phyloP scores from a whole-genome alignment of 2,329 filamentous ascomycete species.

The Apiospora hydei region DNA sequence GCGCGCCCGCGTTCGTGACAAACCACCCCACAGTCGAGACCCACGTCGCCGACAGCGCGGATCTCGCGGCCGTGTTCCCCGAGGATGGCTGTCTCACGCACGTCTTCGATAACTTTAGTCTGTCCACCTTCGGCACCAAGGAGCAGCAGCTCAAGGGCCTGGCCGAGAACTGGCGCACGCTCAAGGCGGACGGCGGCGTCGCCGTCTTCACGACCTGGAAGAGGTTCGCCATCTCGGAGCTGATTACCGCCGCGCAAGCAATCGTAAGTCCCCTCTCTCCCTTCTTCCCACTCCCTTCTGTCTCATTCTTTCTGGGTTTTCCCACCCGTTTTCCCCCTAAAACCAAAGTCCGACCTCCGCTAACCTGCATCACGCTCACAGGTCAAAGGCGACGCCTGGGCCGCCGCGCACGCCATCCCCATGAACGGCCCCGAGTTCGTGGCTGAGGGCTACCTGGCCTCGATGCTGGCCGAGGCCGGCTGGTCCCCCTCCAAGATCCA shows the following conservation, averaged over 20 bases:
- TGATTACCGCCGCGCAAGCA: constrained; percentile 40
- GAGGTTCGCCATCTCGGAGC: constrained; percentile 35
- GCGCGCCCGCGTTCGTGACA: constrained; percentile 1
- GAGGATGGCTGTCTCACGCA: constrained; percentile 34
- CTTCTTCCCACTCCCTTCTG: not conserved
- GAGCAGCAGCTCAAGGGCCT: constrained; percentile 33
- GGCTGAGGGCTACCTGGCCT: constrained; percentile 35
- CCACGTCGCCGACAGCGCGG: constrained; percentile 32
- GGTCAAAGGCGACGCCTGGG: constrained; percentile 24
- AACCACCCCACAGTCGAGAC: constrained; percentile 23
- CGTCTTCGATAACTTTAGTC: constrained; percentile 41
- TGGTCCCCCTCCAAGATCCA: constrained; percentile 10
- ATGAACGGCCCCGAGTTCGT: constrained; percentile 38
- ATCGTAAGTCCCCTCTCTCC: not conserved
- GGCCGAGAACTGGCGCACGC: constrained; percentile 40
- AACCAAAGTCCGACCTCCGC: not conserved
- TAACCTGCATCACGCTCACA: not conserved
- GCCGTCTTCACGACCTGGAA: constrained; percentile 36
- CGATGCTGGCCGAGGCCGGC: constrained; percentile 34
- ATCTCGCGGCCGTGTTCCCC: constrained; percentile 31
- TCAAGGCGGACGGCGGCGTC: constrained; percentile 36
- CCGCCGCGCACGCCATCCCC: constrained; percentile 39
- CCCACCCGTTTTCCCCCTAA: not conserved
- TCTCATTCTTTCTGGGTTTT: not conserved
- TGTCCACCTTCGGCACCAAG: constrained; percentile 39